Base-by-base conservation (phyloP, 805 yeast genomes). In the Candida sonorensis region DNA sequence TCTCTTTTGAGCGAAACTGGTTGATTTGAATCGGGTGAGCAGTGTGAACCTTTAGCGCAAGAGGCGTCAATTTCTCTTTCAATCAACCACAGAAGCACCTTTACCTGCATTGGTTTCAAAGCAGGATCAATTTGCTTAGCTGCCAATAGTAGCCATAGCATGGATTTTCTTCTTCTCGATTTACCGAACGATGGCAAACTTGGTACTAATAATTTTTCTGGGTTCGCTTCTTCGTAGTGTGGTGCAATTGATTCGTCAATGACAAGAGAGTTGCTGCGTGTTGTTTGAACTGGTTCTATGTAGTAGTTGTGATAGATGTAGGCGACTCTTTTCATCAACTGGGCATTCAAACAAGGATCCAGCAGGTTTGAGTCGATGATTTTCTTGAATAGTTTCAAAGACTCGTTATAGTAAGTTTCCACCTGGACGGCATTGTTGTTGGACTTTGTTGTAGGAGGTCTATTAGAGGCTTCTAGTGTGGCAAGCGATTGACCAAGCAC, bases 81-180 rank as follows among this genome's bases (percentile, higher is more conserved):
- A 4, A 54, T 42, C 20, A 42, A 30, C 37, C 50, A 40, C 2
- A 55, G 28, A 14, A 53, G 27, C 2, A 52, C 17, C n/a, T 33
- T 37, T 3, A 46, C 46, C 31, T 57, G 59, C 3, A 42, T 29
- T 1, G 57, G 53, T 13, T 48, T 50, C 8, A 42, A 36, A 7
- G 23, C 36, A 3, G 56, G 55, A 30, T 67, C 66, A 81, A 95
- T 77, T 49, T 81, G 83, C 35, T 72, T 72, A 6, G 86, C 80
- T 0, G 95, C 78, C 17, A 87, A 51, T 17, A 87, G 51, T 42
- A 70, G 68, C 85, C 95, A 87, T 18, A 88, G 64, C 0, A 84
- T 74, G 1, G 87, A 75, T 50, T 86, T 86, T 34, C 97, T 67
- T 31, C 57, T 57, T 36, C 94, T 63, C 2, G 81, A 72, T 14